Conservation (phyloP, 2,329 filamentous ascomycete species). For the Fusarium nurragi region DNA sequence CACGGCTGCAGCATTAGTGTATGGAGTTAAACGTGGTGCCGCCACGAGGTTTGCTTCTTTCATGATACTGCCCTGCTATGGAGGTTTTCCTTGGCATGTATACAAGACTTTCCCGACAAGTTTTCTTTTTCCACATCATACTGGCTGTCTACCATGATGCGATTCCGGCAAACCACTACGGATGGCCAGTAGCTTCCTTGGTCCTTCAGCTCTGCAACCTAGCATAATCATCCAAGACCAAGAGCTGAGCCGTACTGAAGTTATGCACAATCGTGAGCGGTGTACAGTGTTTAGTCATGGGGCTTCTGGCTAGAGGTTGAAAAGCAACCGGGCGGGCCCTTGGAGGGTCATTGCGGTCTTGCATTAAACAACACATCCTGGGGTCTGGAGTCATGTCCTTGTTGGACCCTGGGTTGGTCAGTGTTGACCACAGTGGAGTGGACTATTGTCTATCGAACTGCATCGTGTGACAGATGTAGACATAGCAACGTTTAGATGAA, state of each 20-base stretch:
- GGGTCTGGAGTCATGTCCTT: slow-evolving; percentile 1
- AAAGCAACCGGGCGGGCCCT: background rate
- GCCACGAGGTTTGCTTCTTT: slow-evolving; percentile 31
- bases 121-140: slow-evolving; percentile 5
- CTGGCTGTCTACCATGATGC: slow-evolving; percentile 1
- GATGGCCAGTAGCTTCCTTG: background rate
- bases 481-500: slow-evolving; percentile 28
- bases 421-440: slow-evolving; percentile 1
- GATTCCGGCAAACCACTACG: background rate
- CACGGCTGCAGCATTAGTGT: slow-evolving; percentile 33
- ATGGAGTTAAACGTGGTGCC: slow-evolving; percentile 12
- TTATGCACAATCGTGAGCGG: background rate
- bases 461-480: slow-evolving; percentile 22
- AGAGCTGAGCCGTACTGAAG: slow-evolving; percentile 2
- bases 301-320: background rate
- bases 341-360: slow-evolving; percentile 6
- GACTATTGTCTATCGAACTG: slow-evolving; percentile 13
- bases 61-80: background rate
- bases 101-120: background rate
- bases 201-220: slow-evolving; percentile 17
- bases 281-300: slow-evolving; percentile 17
- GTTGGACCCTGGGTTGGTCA: slow-evolving; percentile 10
- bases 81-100: slow-evolving; percentile 10
- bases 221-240: slow-evolving; percentile 22
- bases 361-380: slow-evolving; percentile 11